Conservation (phyloP, 169 alveolate genomes). For the Plasmodium malariae region DNA sequence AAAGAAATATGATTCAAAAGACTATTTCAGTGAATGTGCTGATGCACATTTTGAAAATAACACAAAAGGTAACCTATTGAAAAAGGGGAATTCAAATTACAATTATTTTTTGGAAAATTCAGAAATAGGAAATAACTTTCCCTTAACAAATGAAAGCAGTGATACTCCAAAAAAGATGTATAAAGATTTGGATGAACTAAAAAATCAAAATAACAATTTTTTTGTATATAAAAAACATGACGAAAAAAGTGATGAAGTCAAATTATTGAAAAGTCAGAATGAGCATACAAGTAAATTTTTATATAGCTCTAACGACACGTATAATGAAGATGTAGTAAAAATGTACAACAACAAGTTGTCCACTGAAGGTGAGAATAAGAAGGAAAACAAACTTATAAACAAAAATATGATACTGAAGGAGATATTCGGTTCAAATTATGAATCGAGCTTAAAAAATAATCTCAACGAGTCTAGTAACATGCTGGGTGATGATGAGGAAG, state of each 20-base stretch:
- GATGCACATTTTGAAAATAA: conserved; percentile 14
- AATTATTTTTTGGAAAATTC: not conserved
- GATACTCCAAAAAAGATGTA: conserved; percentile 4
- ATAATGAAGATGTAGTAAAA: conserved; percentile 38
- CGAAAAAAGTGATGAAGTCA: not conserved
- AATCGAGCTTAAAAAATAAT: conserved; percentile 62
- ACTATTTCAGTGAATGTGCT: not conserved
- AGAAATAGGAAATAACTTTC: not conserved
- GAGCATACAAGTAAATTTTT: conserved; percentile 26
- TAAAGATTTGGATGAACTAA: not conserved
- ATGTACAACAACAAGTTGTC: conserved; percentile 61
- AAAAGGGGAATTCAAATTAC: not conserved
- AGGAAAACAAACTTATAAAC: conserved; percentile 57
- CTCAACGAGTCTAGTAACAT: conserved; percentile 55
- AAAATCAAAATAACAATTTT: conserved; percentile 11
- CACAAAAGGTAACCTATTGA: not conserved
- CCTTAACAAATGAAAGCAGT: conserved; percentile 1
- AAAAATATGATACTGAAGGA: conserved; percentile 76
- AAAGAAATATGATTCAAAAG: not conserved
- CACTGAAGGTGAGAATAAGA: conserved; percentile 5
- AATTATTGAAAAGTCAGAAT: conserved; percentile 1
- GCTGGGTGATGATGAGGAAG: conserved; percentile 5
- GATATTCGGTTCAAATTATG: conserved; percentile 73
- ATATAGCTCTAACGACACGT: conserved; percentile 54
- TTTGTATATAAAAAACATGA: not conserved